A percentile compares a stretch with the other conserved stretches of the same genome.
phyloP scores from a whole-genome alignment of 768 basidiomycete genomes.

The Lenzites betulinus region DNA sequence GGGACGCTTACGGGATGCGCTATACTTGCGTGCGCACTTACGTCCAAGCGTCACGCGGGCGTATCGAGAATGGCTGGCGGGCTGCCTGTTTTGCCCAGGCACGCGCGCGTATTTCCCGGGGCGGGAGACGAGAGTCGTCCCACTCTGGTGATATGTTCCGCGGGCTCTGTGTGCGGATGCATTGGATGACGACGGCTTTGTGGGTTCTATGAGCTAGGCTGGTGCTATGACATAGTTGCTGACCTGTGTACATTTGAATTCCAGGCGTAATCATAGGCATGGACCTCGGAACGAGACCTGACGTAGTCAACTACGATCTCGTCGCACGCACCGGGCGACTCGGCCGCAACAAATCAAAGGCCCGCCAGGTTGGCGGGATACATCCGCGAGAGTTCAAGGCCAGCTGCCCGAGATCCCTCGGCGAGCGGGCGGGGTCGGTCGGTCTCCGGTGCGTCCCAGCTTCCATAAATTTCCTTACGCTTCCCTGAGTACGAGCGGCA shows the following conservation, averaged over 20 bases:
- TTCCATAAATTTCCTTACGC: neutral
- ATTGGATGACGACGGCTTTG: neutral
- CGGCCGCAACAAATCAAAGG: neutral
- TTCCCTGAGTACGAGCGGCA: too few species aligned
- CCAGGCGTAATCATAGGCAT: too few species aligned
- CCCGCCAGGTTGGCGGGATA: neutral
- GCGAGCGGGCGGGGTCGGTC: too few species aligned
- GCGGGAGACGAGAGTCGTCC: neutral
- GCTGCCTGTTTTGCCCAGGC: neutral
- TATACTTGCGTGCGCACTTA: too few species aligned
- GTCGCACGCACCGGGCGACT: neutral
- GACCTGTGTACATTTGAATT: too few species aligned
- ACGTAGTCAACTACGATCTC: neutral
- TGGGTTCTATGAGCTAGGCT: too few species aligned
- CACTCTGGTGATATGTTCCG: neutral
- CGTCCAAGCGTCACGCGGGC: neutral
- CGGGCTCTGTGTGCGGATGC: neutral
- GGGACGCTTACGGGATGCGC: neutral
- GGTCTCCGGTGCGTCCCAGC: too few species aligned
- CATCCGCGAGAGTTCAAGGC: neutral
- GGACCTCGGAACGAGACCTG: too few species aligned
- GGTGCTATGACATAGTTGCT: too few species aligned
- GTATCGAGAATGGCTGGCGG: neutral
- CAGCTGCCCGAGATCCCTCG: neutral
- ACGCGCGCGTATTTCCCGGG: constrained; percentile 1